Evolutionary conservation across 2,329 filamentous ascomycete genomes (phyloP).

Genomic region (Acrodontium crateriforme): DNA sequence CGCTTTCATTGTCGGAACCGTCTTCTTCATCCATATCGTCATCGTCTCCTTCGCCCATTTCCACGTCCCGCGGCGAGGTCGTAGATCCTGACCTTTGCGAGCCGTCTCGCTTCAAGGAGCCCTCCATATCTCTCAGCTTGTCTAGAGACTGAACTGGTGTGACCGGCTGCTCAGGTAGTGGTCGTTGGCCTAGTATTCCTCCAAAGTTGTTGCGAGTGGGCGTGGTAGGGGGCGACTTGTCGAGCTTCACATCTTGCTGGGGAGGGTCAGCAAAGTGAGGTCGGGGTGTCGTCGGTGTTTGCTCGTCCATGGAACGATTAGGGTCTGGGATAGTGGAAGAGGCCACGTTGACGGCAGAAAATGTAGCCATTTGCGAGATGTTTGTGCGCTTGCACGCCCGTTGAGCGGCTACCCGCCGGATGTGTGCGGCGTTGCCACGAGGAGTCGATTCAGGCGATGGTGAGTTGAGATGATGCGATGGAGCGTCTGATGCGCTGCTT

Average conservation of each 20-base stretch:
- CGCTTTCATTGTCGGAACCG: conserved; percentile 37
- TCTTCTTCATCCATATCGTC: conserved; percentile 57
- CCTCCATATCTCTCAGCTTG: conserved; percentile 10
- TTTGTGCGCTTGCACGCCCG: conserved; percentile 3
- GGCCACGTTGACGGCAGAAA: conserved; percentile 24
- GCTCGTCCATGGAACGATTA: too few relatives aligned
- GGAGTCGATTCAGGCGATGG: not conserved
- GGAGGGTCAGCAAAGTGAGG: conserved; percentile 28
- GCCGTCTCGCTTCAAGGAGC: conserved; percentile 37
- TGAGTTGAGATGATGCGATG: not conserved
- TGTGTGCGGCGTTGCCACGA: conserved; percentile 9
- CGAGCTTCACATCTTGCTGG: conserved; percentile 21
- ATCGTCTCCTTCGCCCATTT: conserved; percentile 61
- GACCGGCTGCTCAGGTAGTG: conserved; percentile 24
- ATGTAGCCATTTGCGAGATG: conserved; percentile 22
- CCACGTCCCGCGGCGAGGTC: conserved; percentile 50
- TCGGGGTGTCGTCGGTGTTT: conserved; percentile 43
- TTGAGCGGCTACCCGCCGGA: conserved; percentile 8
- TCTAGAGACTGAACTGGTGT: conserved; percentile 8
- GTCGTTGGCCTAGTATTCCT: conserved; percentile 32
- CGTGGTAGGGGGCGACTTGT: conserved; percentile 39
- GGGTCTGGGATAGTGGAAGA: too few relatives aligned
- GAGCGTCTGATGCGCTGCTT: not conserved
- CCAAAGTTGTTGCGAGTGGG: conserved; percentile 46
- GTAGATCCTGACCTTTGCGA: conserved; percentile 50